Percentiles rank a stretch among this genome's conserved stretches.
These are phyloP conservation scores for Tylopilus sp. DNA, from an alignment of 768 basidiomycete species.

Conservation along the genomic window DNA sequence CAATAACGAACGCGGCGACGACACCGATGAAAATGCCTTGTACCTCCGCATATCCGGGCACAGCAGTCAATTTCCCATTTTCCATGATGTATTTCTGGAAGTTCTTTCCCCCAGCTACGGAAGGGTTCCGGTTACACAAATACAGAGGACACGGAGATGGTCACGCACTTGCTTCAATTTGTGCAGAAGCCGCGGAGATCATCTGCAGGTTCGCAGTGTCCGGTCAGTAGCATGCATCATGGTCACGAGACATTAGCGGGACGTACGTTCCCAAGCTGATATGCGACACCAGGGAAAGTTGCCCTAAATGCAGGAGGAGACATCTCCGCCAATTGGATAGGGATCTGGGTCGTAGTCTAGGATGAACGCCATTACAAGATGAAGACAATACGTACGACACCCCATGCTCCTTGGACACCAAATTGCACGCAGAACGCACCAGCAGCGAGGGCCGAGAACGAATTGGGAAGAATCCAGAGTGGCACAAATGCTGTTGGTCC, in stretches of 20 bases:
- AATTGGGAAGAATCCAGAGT: slow-evolving; percentile 77
- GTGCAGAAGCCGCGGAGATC: slow-evolving; percentile 71
- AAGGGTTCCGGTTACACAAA: not conserved
- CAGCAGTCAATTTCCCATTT: slow-evolving; percentile 38
- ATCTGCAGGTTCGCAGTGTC: slow-evolving; percentile 33
- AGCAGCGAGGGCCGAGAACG: slow-evolving; percentile 67
- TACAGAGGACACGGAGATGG: not conserved
- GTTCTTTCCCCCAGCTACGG: slow-evolving; percentile 56
- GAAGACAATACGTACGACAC: slow-evolving; percentile 52
- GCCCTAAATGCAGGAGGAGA: slow-evolving; percentile 88
- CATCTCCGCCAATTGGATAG: slow-evolving; percentile 80
- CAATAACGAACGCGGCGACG: slow-evolving; percentile 71
- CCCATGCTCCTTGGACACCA: slow-evolving; percentile 90
- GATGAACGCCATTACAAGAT: not conserved
- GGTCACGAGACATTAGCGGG: not conserved
- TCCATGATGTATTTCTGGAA: slow-evolving; percentile 46
- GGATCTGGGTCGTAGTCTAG: slow-evolving; percentile 42
- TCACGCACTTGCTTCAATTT: slow-evolving; percentile 69
- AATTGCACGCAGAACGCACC: slow-evolving; percentile 87
- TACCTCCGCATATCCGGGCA: slow-evolving; percentile 70
- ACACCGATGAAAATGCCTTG: slow-evolving; percentile 87
- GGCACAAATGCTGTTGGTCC: slow-evolving; percentile 53
- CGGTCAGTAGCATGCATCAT: not conserved
- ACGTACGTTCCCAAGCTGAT: slow-evolving; percentile 71
- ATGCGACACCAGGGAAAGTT: slow-evolving; percentile 82